Evolutionary conservation across 1,284 basidiomycete genomes (phyloP).

Genomic region (Pseudozyma tsukubaensis): DNA sequence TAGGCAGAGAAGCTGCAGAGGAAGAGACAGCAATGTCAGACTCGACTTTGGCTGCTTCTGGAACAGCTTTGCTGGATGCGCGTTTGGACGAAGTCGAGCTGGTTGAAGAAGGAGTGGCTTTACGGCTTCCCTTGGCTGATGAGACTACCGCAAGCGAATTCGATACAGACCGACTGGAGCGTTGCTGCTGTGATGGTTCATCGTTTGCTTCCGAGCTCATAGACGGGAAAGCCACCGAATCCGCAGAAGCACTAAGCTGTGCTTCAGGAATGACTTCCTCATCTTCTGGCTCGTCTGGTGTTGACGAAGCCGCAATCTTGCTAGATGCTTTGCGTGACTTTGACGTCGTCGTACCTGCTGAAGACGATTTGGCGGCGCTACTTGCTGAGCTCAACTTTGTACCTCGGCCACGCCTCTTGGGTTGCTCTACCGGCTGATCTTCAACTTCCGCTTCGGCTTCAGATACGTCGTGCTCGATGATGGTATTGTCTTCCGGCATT

Average conservation of each 20-base stretch:
- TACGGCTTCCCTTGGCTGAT: constrained; percentile 4
- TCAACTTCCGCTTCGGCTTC: constrained; percentile 21
- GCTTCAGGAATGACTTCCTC: constrained; percentile 1
- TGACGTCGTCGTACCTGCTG: constrained; percentile 9
- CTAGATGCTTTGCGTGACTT: constrained; percentile 24
- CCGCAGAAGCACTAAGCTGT: neutral
- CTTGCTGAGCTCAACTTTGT: constrained; percentile 16
- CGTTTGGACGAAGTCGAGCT: constrained; percentile 6
- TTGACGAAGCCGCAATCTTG: constrained; percentile 2
- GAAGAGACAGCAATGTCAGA: neutral
- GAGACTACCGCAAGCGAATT: constrained; percentile 3
- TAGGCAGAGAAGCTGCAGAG: constrained; percentile 5
- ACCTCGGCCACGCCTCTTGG: constrained; percentile 22
- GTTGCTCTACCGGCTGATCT: constrained; percentile 24
- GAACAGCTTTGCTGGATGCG: constrained; percentile 10
- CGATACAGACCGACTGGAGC: constrained; percentile 19
- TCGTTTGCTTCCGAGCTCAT: constrained; percentile 28
- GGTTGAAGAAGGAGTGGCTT: constrained; percentile 2
- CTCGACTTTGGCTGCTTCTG: constrained; percentile 8
- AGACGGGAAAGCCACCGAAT: constrained; percentile 19
- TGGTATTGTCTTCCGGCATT: constrained; percentile 19
- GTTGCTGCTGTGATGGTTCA: constrained; percentile 1
- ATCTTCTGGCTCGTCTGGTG: neutral
- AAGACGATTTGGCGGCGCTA: constrained; percentile 10
- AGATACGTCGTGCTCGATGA: constrained; percentile 23